Evolutionary conservation across 495 filamentous ascomycete genomes (phyloP).

Genomic region (Glarea lozoyensis): DNA sequence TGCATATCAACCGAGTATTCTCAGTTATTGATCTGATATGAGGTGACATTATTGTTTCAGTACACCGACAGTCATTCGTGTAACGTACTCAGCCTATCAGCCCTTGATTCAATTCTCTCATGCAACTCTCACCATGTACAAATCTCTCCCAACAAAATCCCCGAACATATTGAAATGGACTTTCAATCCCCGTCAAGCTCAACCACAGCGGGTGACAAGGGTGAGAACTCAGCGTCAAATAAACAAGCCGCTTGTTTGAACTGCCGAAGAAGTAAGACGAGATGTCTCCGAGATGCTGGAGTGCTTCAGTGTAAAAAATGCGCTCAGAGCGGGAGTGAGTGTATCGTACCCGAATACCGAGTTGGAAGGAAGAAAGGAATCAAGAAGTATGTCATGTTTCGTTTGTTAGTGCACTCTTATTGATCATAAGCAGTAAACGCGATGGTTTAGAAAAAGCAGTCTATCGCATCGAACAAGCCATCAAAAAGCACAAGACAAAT

Average conservation of each 20-base stretch:
- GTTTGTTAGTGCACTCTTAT: background rate
- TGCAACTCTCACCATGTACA: background rate
- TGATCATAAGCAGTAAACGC: conserved; percentile 56
- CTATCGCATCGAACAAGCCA: conserved; percentile 63
- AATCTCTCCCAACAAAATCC: background rate
- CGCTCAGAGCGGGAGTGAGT: conserved; percentile 45
- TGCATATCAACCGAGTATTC: no score
- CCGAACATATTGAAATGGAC: conserved; percentile 18
- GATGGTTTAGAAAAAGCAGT: conserved; percentile 65
- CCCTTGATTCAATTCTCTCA: background rate
- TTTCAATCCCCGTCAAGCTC: conserved; percentile 14
- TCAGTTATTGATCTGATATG: no score
- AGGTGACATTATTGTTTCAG: no score
- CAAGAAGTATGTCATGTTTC: conserved; percentile 36
- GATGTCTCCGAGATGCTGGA: conserved; percentile 45
- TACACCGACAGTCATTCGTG: no score
- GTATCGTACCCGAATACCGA: conserved; percentile 58
- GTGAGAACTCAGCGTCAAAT: conserved; percentile 4
- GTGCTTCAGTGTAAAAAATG: conserved; percentile 54
- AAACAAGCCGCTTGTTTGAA: conserved; percentile 58
- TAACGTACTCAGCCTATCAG: background rate
- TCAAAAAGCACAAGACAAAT: conserved; percentile 49
- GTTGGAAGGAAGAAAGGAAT: conserved; percentile 66
- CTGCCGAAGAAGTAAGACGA: conserved; percentile 60
- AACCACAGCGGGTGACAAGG: conserved; percentile 11